Evolutionary conservation across 2,329 filamentous ascomycete species (phyloP), one percentile per base, ranked within the genome.

Genomic region (Ilyonectria robusta): DNA sequence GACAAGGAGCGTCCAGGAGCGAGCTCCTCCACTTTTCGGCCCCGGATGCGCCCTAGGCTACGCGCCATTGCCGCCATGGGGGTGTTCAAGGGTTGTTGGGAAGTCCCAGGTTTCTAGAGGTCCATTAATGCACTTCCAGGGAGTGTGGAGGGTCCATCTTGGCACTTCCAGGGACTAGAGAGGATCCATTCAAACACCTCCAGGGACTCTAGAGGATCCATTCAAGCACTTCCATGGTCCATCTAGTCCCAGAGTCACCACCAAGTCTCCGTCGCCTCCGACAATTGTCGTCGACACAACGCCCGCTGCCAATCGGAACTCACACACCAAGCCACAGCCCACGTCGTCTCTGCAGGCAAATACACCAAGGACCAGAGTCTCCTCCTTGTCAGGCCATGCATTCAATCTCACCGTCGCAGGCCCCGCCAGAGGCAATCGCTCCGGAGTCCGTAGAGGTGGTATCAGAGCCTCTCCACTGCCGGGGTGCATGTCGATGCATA

Each of bases 1-100:
- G 54, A 46, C 54, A 55, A 59, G 56, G 44, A 11, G 13, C 40
- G 29, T 54, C 40, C 26, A 50, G 21, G 35, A 21, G 40, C 53
- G 46, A 58, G 61, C 61, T 46, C 54, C 54, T 63, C 55, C 54
- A 50, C 55, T 59, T 42, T 46, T 17, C 29, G 23, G 8, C 19
- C 37, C 37, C 23, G 29, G 55, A 42, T 8, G 17, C 8, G 3
- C 40, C n/a, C 40, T n/a, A 42, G n/a, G n/a, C n/a, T n/a, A 42
- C 40, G 15, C 40, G 40, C 40, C 40, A 42, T n/a, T n/a, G 40
- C 40, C 40, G 40, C 40, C 40, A n/a, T 42, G 40, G 15, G 37
- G 40, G 40, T 17, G 15, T 42, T 15, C n/a, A 7, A n/a, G 15
- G 31, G 7, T 42, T 17, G 4, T 7, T 42, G 17, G 3, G 37